Base-by-base conservation (phyloP, 768 basidiomycete genomes). In the Grammothele lineata region DNA sequence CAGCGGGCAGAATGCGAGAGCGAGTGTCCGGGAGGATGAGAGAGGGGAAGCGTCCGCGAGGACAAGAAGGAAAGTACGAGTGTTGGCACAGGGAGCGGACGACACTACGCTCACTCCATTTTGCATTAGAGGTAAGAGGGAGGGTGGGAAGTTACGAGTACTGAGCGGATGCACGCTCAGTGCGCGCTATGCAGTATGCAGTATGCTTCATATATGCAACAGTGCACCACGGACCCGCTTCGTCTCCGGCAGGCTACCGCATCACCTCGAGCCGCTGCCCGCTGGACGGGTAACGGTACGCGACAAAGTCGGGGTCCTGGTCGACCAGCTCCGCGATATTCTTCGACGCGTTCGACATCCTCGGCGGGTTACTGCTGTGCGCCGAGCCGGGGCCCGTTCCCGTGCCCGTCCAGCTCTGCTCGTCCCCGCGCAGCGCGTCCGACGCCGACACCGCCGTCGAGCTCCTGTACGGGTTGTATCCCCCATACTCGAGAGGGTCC, bases 221-320 rank as follows among this genome's bases (percentile, higher is more conserved):
- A n/a, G n/a, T n/a, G n/a, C n/a, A n/a, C n/a, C n/a, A n/a, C n/a
- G n/a, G n/a, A n/a, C n/a, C n/a, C n/a, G n/a, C n/a, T n/a, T n/a
- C n/a, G n/a, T n/a, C n/a, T n/a, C n/a, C n/a, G n/a, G n/a, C n/a
- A n/a, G 27, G 30, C 52, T 54, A 78, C 56, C 74, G 78, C 46
- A 85, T 57, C 34, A 87, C 70, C 60, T 83, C 81, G 53, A 85
- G 58, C 32, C 75, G 79, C 56, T 87, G 83, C 55, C 86, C 83
- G 53, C 73, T 78, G 12, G 88, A 90, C 6, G 90, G 90, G 64
- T 92, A 92, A 33, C 89, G 80, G 62, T 92, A 91, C 3, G 89
- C 87, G 50, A 92, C 81, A 59, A 92, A 92, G 15, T 91, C 86
- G 3, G 78, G 66, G 62, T 90, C 88, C 65, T 87, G 90, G n/a